A percentile compares a stretch with the other conserved stretches of the same genome.
These are phyloP conservation scores for Omphalea diandra DNA, from an alignment of 441 rosid species.

Conservation along the genomic window DNA sequence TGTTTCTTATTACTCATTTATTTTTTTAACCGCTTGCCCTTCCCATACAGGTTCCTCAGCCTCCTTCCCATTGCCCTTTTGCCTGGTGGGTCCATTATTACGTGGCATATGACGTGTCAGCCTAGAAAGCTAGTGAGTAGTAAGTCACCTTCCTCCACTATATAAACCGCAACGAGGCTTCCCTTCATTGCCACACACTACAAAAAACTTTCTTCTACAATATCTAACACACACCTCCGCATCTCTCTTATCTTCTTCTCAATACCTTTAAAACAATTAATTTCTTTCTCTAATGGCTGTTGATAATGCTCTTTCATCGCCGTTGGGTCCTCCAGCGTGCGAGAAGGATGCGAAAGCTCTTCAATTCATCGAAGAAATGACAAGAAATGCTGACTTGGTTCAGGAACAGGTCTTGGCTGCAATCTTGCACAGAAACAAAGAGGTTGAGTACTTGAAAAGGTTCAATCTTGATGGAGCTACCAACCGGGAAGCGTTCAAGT, in stretches of 20 bases:
- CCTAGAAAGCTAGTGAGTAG: background rate
- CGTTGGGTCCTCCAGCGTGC: constrained; percentile 72
- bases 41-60: background rate
- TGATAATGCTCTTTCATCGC: constrained; percentile 59
- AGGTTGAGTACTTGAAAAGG: constrained; percentile 72
- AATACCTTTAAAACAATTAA: background rate
- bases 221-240: background rate
- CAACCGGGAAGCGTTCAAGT: constrained; percentile 61
- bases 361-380: constrained; percentile 71
- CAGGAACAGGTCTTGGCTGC: constrained; percentile 63
- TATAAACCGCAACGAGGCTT: constrained; percentile 36
- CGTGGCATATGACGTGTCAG: constrained; percentile 36
- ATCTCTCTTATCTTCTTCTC: background rate
- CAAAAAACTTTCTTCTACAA: background rate
- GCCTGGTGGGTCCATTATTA: constrained; percentile 13
- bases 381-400: constrained; percentile 62
- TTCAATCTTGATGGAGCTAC: constrained; percentile 52
- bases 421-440: constrained; percentile 60
- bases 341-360: constrained; percentile 80
- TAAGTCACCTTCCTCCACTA: constrained; percentile 30
- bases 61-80: constrained; percentile 2
- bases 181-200: constrained; percentile 20
- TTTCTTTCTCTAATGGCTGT: constrained; percentile 52
- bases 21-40: background rate
- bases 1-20: background rate